A percentile compares a stretch with the other conserved stretches of the same genome.
phyloP scores from a whole-genome alignment of 768 basidiomycete genomes.

The Amanita thiersii region DNA sequence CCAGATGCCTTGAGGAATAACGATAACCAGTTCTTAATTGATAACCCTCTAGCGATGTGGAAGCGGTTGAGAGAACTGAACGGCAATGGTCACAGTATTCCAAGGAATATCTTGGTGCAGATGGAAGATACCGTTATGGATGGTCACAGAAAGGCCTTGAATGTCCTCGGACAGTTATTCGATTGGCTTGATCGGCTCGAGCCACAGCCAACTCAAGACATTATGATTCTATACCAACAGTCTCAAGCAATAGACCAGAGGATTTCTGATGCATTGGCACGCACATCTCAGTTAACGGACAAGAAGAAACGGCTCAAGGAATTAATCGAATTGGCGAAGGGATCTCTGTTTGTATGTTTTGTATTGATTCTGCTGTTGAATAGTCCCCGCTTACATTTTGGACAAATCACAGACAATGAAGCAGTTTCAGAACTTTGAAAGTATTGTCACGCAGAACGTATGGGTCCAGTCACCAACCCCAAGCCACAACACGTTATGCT shows the following conservation, averaged over 20 bases:
- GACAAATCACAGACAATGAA: slow-evolving; percentile 7
- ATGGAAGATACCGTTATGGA: slow-evolving; percentile 3
- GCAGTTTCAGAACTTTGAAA: slow-evolving; percentile 6
- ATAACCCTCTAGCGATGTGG: slow-evolving; percentile 11
- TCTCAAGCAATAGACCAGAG: slow-evolving; percentile 9
- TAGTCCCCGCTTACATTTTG: not conserved
- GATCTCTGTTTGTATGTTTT: slow-evolving; percentile 4
- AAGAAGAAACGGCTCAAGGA: slow-evolving; percentile 8
- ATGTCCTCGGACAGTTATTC: slow-evolving; percentile 10
- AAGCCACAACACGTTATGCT: slow-evolving; percentile 10
- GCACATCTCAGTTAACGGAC: slow-evolving; percentile 8
- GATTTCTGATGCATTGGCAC: slow-evolving; percentile 8
- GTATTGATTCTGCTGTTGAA: not conserved
- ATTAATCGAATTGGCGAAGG: slow-evolving; percentile 2
- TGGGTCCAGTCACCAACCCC: not conserved
- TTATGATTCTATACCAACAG: slow-evolving; percentile 10
- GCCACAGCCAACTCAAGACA: slow-evolving; percentile 12
- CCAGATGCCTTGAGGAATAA: slow-evolving; percentile 8
- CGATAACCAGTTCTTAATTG: slow-evolving; percentile 7
- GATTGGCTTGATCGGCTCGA: slow-evolving; percentile 11
- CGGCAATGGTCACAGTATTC: not conserved
- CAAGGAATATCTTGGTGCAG: not conserved
- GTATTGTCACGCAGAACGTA: slow-evolving; percentile 4
- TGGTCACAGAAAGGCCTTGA: slow-evolving; percentile 10
- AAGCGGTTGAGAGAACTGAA: slow-evolving; percentile 7